These are phyloP conservation scores for Globisporangium solare DNA, from an alignment of 352 stramenopile species.

Conservation along the genomic window DNA sequence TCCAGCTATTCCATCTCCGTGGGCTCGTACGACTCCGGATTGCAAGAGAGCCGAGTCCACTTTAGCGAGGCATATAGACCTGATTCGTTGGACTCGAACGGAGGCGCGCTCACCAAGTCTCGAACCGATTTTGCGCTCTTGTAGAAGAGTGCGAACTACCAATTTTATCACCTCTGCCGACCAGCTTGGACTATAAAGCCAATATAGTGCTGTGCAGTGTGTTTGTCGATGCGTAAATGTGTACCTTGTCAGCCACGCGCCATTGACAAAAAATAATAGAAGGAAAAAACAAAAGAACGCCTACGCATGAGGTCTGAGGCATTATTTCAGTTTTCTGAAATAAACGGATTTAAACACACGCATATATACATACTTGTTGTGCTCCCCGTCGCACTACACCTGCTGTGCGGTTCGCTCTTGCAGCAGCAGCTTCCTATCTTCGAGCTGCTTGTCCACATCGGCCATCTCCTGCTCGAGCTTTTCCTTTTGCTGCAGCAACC, in stretches of 20 bases:
- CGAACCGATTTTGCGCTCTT: slow-evolving; percentile 49
- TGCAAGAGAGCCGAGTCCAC: slow-evolving; percentile 56
- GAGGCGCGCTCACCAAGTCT: slow-evolving; percentile 27
- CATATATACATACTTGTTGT: neutral
- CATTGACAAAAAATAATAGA: neutral
- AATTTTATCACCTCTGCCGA: neutral
- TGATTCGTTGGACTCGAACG: slow-evolving; percentile 31
- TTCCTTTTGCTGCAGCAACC: slow-evolving; percentile 44
- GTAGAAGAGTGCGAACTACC: slow-evolving; percentile 16
- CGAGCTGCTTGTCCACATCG: slow-evolving; percentile 38
- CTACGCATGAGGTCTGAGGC: neutral
- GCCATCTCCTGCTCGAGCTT: slow-evolving; percentile 42
- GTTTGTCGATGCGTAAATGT: neutral
- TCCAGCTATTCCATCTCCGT: slow-evolving; percentile 25
- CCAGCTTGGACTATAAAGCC: neutral
- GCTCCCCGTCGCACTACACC: neutral
- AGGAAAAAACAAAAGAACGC: no score
- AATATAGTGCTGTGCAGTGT: neutral
- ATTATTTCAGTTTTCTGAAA: no score
- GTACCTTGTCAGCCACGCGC: neutral
- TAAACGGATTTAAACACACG: slow-evolving; percentile 2
- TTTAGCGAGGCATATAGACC: slow-evolving; percentile 53
- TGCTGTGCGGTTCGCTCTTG: slow-evolving; percentile 27
- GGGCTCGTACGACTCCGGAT: slow-evolving; percentile 21
- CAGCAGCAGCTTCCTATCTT: slow-evolving; percentile 52